These are phyloP conservation scores for Nitzschia sp. DNA, from an alignment of 108 stramenopile genomes.

Conservation along the genomic window DNA sequence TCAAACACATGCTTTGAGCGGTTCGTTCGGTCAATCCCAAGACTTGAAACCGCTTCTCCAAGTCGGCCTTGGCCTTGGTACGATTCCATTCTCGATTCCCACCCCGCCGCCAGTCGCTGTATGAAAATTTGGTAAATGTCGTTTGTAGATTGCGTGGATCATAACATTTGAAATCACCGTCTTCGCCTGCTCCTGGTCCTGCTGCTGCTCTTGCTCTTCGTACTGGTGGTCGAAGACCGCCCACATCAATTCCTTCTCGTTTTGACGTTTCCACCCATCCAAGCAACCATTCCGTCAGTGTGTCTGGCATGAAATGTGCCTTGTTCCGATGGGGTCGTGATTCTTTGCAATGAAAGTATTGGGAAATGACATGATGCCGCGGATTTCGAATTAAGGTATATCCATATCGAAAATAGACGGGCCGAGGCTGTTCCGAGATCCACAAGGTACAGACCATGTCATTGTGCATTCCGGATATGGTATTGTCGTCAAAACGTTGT, in stretches of 20 bases:
- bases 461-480: not conserved
- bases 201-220: not conserved
- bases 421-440: conserved; percentile 9
- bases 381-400: conserved; percentile 15
- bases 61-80: not conserved
- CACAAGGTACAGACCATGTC: not conserved
- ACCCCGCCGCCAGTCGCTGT: not conserved
- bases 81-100: not conserved
- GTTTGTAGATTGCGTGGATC: conserved; percentile 22
- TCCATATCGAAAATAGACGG: not conserved
- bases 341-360: conserved; percentile 21
- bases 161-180: conserved; percentile 11
- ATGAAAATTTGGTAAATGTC: conserved; percentile 3
- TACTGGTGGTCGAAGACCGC: not conserved
- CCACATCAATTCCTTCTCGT: not conserved
- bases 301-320: conserved; percentile 10
- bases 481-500: not conserved
- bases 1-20: conserved; percentile 5
- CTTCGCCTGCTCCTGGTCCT: not conserved
- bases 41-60: not conserved
- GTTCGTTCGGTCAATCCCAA: conserved; percentile 1
- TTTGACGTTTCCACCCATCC: conserved; percentile 1
- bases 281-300: conserved; percentile 13
- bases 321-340: not conserved
- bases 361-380: conserved; percentile 5